Percentiles rank a stretch among this genome's conserved stretches.
Conservation (phyloP, 2,329 filamentous ascomycete genomes). For the Fusarium nelsonii region DNA sequence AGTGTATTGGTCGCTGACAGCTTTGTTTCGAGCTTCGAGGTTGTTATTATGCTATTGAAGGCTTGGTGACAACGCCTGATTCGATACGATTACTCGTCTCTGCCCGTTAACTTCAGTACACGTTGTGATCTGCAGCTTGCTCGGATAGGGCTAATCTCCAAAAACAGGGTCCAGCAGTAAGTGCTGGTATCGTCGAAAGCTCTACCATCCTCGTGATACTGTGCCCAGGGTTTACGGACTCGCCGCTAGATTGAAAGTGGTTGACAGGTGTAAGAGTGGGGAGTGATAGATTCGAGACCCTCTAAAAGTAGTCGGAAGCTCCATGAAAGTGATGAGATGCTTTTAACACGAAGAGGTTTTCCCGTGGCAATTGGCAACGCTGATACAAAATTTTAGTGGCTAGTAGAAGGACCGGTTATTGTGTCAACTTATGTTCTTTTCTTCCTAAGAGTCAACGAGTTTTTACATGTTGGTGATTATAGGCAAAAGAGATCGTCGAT, state of each 20-base stretch:
- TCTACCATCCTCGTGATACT: constrained; percentile 21
- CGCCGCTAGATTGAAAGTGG: constrained; percentile 17
- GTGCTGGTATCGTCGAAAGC: not conserved
- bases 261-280: constrained; percentile 3
- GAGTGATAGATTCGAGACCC: constrained; percentile 8
- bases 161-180: not conserved
- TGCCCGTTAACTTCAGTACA: not conserved
- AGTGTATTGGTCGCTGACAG: not conserved
- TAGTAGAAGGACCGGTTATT: no score
- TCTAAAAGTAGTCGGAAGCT: not conserved
- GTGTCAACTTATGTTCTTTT: not conserved
- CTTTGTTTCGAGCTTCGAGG: not conserved
- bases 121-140: constrained; percentile 18
- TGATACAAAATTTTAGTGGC: no score
- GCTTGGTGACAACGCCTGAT: not conserved
- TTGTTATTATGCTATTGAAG: not conserved
- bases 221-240: constrained; percentile 15
- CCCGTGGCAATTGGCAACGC: not conserved
- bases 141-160: constrained; percentile 17
- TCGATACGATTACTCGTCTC: not conserved
- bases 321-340: not conserved
- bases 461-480: not conserved
- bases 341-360: not conserved
- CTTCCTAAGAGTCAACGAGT: not conserved
- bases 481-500: not conserved